Evolutionary conservation across 371 early-diverging fungal species (phyloP).

Genomic region (Actinomortierella wolfii): DNA sequence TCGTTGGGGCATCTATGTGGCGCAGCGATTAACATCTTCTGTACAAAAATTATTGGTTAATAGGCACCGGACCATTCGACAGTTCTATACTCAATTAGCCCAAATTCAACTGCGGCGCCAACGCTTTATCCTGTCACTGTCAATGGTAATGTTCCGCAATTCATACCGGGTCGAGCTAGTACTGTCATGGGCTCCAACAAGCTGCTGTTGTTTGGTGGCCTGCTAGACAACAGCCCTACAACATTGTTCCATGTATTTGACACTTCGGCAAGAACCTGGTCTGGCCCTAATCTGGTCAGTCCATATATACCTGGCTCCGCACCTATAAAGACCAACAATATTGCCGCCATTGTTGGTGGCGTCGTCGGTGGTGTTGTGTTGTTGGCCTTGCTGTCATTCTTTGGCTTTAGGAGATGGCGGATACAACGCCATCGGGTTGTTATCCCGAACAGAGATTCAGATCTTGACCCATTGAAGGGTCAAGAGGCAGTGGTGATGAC

Average conservation of each 20-base stretch:
- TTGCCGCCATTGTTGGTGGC: conserved; percentile 34
- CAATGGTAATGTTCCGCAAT: conserved; percentile 18
- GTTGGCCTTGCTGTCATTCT: conserved; percentile 22
- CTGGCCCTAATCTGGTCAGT: conserved; percentile 19
- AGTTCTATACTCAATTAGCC: conserved; percentile 21
- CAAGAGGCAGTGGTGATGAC: too few relatives aligned
- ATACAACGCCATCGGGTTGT: neutral
- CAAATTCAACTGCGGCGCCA: neutral
- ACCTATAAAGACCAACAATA: neutral
- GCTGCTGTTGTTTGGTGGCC: conserved; percentile 21
- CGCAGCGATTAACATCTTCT: too few relatives aligned
- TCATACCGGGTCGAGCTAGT: conserved; percentile 13
- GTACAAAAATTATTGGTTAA: too few relatives aligned
- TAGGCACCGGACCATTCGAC: conserved; percentile 2
- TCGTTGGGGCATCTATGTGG: too few relatives aligned
- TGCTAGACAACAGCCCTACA: neutral
- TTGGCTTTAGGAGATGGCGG: conserved; percentile 20
- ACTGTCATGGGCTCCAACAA: conserved; percentile 7
- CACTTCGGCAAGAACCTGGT: conserved; percentile 16
- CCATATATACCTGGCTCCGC: neutral
- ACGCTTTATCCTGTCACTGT: conserved; percentile 14
- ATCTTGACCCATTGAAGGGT: neutral
- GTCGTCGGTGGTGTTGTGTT: conserved; percentile 30
- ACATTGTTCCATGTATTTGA: conserved; percentile 24
- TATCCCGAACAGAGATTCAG: neutral